Evolutionary conservation across 139 green algal genomes (phyloP).

Genomic region (Auxenochlorella pyrenoidosa): DNA sequence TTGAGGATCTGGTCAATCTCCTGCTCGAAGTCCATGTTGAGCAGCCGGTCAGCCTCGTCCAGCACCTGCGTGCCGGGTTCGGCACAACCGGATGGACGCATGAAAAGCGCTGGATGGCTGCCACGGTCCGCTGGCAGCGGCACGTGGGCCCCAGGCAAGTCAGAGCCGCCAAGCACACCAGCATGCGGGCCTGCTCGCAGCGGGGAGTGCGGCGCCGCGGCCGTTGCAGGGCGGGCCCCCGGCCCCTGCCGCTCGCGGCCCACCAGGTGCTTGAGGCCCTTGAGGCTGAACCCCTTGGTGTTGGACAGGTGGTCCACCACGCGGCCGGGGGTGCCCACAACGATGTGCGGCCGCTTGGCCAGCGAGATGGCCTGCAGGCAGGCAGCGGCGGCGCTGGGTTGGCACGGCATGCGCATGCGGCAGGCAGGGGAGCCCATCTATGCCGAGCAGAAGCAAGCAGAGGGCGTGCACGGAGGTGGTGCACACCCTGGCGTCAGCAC

Average conservation of each 20-base stretch:
- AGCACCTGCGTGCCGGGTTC: constrained; percentile 64
- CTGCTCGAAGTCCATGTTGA: constrained; percentile 99
- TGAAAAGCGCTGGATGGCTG: too few species aligned
- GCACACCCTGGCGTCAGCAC: too few species aligned
- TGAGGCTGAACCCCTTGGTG: constrained; percentile 97
- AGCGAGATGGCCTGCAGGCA: constrained; percentile 85
- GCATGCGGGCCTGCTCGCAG: too few species aligned
- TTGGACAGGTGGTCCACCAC: constrained; percentile 99
- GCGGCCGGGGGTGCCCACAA: constrained; percentile 95
- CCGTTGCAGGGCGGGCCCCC: too few species aligned
- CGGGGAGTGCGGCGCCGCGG: too few species aligned
- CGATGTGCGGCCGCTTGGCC: constrained; percentile 92
- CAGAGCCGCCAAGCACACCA: too few species aligned
- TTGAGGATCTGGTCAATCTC: constrained; percentile 99
- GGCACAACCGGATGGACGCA: too few species aligned
- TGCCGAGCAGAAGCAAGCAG: too few species aligned
- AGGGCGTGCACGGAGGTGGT: too few species aligned
- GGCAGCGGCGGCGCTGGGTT: neutral
- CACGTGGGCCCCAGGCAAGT: too few species aligned
- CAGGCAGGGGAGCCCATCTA: neutral
- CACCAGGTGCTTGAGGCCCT: constrained; percentile 82
- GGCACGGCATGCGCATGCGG: neutral
- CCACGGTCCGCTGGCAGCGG: too few species aligned
- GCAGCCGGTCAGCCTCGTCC: constrained; percentile 98
- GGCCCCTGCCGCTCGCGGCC: too few species aligned